A percentile compares a stretch with the other conserved stretches of the same genome.
Evolutionary conservation across 257 asterid genomes (phyloP).

Genomic region (Orobanche coerulescens): DNA sequence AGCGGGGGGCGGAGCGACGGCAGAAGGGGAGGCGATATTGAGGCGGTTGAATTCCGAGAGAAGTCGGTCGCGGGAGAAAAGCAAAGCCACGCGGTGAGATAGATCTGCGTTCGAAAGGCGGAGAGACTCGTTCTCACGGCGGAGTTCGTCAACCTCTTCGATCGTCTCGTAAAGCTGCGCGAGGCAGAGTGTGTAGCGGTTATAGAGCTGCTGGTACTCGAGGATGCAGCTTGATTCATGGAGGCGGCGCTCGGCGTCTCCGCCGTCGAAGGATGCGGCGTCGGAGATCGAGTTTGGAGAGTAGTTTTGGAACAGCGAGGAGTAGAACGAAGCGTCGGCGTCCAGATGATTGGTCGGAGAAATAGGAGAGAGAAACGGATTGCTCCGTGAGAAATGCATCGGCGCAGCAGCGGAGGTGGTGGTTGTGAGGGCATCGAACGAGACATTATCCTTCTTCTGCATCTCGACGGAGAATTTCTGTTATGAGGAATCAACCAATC

Average conservation of each 20-base stretch:
- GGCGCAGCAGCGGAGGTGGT: conserved; percentile 21
- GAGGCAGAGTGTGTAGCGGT: conserved; percentile 47
- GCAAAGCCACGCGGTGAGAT: conserved; percentile 48
- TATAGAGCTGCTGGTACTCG: conserved; percentile 77
- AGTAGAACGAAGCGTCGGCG: conserved; percentile 35
- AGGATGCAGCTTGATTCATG: conserved; percentile 40
- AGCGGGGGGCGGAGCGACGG: conserved; percentile 16
- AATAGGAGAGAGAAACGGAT: conserved; percentile 45
- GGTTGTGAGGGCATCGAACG: conserved; percentile 23
- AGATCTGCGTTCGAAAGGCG: conserved; percentile 62
- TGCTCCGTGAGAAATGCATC: conserved; percentile 24
- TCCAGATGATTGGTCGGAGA: conserved; percentile 33
- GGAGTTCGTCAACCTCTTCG: conserved; percentile 51
- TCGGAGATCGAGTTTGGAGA: conserved; percentile 39
- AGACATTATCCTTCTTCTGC: conserved; percentile 36
- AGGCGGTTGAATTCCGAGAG: conserved; percentile 50
- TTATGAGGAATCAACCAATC: not conserved
- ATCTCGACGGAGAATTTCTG: conserved; percentile 23
- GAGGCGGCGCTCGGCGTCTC: conserved; percentile 36
- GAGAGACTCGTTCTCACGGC: conserved; percentile 49
- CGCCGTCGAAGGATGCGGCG: conserved; percentile 37
- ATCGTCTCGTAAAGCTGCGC: conserved; percentile 50
- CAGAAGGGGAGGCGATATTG: conserved; percentile 22
- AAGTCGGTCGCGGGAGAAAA: conserved; percentile 47
- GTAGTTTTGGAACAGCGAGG: conserved; percentile 42